A percentile compares a stretch with the other conserved stretches of the same genome.
These are phyloP conservation scores for Ilex aquifolium DNA, from an alignment of 257 asterid species.

Conservation along the genomic window DNA sequence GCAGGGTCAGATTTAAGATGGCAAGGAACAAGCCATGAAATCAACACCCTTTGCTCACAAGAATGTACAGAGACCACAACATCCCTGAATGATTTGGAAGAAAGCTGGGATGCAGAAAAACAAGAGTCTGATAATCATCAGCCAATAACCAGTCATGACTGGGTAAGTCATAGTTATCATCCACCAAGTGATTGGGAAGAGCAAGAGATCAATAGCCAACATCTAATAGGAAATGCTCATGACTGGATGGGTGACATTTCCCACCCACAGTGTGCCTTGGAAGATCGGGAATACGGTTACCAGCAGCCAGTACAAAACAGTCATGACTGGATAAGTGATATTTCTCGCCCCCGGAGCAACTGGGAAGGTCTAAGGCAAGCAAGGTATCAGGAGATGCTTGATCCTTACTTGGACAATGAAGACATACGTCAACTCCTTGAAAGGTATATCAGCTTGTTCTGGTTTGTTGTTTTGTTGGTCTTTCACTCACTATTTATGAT, in stretches of 20 bases:
- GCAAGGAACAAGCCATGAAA: constrained; percentile 20
- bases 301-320: constrained; percentile 26
- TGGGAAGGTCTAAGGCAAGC: constrained; percentile 90
- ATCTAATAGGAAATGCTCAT: constrained; percentile 26
- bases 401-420: constrained; percentile 61
- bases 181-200: constrained; percentile 21
- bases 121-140: constrained; percentile 18
- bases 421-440: constrained; percentile 67
- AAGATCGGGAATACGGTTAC: constrained; percentile 40
- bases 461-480: background rate
- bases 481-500: no score
- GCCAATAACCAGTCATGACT: constrained; percentile 21
- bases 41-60: constrained; percentile 9
- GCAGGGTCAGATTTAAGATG: constrained; percentile 13
- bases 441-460: constrained; percentile 37
- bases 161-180: constrained; percentile 15
- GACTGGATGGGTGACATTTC: constrained; percentile 48
- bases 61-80: constrained; percentile 13
- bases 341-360: constrained; percentile 82
- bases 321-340: constrained; percentile 67
- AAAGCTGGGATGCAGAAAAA: constrained; percentile 10
- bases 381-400: constrained; percentile 91
- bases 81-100: constrained; percentile 7
- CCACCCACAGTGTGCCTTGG: constrained; percentile 44
- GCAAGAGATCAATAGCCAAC: constrained; percentile 22